These are phyloP conservation scores for Macrophomina tecta DNA, from an alignment of 2,329 filamentous ascomycete species.

Conservation along the genomic window DNA sequence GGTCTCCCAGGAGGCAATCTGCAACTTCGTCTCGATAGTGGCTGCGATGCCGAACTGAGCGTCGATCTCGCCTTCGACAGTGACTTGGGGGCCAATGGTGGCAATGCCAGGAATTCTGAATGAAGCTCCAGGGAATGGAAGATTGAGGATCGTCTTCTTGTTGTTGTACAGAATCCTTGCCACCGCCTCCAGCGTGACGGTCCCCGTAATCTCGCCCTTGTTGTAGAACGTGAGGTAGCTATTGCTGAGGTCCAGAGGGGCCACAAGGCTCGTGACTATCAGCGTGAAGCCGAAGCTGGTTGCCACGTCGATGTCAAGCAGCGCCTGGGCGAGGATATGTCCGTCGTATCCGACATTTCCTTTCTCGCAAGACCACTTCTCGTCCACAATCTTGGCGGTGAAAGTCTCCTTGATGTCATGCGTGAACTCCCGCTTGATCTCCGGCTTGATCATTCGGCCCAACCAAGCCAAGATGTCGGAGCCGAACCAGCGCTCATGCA, in stretches of 20 bases:
- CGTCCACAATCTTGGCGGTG: conserved; percentile 35
- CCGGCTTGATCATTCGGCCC: conserved; percentile 28
- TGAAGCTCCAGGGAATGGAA: background rate
- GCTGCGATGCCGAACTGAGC: background rate
- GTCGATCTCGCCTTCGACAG: background rate
- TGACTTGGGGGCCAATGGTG: background rate
- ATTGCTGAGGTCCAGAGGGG: conserved; percentile 36
- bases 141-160: background rate
- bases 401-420: conserved; percentile 36
- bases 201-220: conserved; percentile 34
- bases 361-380: conserved; percentile 32
- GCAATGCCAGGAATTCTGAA: background rate
- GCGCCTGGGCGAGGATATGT: conserved; percentile 34
- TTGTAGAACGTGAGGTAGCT: conserved; percentile 37
- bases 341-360: conserved; percentile 29
- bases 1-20: background rate
- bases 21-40: background rate
- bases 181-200: conserved; percentile 38
- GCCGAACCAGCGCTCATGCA: conserved; percentile 49
- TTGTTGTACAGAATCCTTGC: conserved; percentile 29
- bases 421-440: conserved; percentile 37
- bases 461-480: conserved; percentile 41
- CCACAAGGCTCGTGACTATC: conserved; percentile 34
- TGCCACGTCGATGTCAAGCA: conserved; percentile 33
- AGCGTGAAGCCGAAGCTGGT: conserved; percentile 39